Conservation (phyloP, 2,329 filamentous ascomycete species). For the Mollisiaceae sp. region DNA sequence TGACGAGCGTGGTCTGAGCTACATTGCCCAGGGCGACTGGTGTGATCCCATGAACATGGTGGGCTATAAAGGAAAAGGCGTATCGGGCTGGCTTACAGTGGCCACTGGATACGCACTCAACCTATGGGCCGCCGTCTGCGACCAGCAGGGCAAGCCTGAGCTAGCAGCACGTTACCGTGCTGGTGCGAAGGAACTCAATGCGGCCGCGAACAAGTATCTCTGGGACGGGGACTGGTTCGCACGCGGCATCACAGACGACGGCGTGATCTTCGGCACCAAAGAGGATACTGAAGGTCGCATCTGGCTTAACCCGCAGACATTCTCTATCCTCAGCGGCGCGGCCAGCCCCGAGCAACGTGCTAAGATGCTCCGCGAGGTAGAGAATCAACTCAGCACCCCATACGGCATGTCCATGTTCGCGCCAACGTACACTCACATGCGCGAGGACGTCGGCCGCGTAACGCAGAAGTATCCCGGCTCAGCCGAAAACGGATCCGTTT, state of each 20-base stretch:
- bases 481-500: conserved; percentile 63
- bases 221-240: conserved; percentile 64
- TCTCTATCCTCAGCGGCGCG: conserved; percentile 59
- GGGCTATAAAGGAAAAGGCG: conserved; percentile 61
- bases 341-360: conserved; percentile 49
- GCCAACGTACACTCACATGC: conserved; percentile 59
- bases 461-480: conserved; percentile 63
- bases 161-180: conserved; percentile 51
- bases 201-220: conserved; percentile 55
- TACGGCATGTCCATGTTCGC: conserved; percentile 62
- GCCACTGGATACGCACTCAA: conserved; percentile 59
- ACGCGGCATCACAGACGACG: conserved; percentile 62
- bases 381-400: conserved; percentile 56
- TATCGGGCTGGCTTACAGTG: conserved; percentile 63
- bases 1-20: conserved; percentile 59
- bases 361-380: conserved; percentile 54
- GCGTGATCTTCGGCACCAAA: conserved; percentile 56
- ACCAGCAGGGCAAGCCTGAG: conserved; percentile 48
- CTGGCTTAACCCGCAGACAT: conserved; percentile 63
- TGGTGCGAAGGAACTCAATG: conserved; percentile 53
- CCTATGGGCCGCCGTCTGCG: conserved; percentile 59
- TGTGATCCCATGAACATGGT: conserved; percentile 68
- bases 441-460: conserved; percentile 62
- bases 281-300: conserved; percentile 58
- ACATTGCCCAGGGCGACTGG: conserved; percentile 64